Conservation (phyloP, 1,284 basidiomycete genomes). For the Cutaneotrichosporon sp. region DNA sequence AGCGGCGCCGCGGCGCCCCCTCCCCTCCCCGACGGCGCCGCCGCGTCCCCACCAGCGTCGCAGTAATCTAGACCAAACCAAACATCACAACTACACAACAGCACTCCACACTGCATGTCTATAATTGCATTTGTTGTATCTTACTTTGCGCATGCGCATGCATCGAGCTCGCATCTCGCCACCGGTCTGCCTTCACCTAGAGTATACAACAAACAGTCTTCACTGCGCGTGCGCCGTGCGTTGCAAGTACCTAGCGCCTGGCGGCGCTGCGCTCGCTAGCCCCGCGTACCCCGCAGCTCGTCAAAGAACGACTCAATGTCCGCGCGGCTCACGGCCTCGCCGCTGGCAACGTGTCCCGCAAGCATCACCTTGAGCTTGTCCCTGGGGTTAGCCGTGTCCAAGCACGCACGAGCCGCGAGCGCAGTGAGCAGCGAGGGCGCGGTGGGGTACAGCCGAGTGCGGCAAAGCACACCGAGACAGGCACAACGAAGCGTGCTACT, state of each 20-base stretch:
- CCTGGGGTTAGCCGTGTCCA: slow-evolving; percentile 11
- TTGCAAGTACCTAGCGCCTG: too few species aligned
- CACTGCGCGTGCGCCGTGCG: not conserved
- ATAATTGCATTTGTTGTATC: slow-evolving; percentile 1
- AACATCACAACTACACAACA: too few species aligned
- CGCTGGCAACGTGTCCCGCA: slow-evolving; percentile 23
- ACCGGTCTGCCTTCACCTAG: not conserved
- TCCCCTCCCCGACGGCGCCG: too few species aligned
- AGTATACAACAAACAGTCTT: not conserved
- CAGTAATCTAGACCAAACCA: too few species aligned
- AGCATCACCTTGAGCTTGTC: slow-evolving; percentile 38
- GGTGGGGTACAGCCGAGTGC: too few species aligned
- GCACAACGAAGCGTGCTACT: too few species aligned
- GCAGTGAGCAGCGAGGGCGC: too few species aligned
- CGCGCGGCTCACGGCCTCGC: slow-evolving; percentile 32
- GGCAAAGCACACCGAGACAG: too few species aligned
- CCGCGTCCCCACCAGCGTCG: too few species aligned
- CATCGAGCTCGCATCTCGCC: not conserved
- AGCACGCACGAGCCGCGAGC: not conserved
- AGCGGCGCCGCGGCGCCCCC: not conserved
- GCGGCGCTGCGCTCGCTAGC: not conserved
- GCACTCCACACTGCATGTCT: not conserved
- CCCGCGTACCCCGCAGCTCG: slow-evolving; percentile 15
- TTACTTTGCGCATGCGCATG: not conserved
- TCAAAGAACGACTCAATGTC: slow-evolving; percentile 41